Base-by-base conservation (phyloP, 208 protist genomes). In the Acanthamoeba triangularis region DNA sequence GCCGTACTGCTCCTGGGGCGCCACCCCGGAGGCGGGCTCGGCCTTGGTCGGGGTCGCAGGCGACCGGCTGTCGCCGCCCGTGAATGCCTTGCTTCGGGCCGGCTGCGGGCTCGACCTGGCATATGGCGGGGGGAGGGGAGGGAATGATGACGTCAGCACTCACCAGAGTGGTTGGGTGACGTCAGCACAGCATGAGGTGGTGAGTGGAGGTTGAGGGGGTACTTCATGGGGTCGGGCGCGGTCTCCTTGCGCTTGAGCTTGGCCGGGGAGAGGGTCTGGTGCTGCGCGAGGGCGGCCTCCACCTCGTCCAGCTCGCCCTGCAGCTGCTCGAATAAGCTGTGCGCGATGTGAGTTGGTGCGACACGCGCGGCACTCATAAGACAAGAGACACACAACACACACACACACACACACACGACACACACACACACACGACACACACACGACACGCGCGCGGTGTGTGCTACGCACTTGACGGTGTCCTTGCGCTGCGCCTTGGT, bases 401-500 rank as follows among this genome's bases (percentile, higher is more conserved):
- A 6, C 49, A 6, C n/a, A n/a, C n/a, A 69, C 63, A 72, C 47
- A 20, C 41, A 69, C 87, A 49, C 10, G 35, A 76, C 14, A 54
- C 63, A 72, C 28, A 72, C 25, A 54, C 47, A 20, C 41, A 69
- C 87, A 49, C 10, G 35, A 76, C 14, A 54, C 63, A 72, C 28
- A 72, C 25, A 54, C 49, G 49, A 54, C 49, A 54, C 49, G 49
- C 13, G 49, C 49, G 49, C 49, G 49, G n/a, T n/a, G 63, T 69
- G 25, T 25, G n/a, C n/a, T n/a, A 72, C 47, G n/a, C 8, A 69
- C 87, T 76, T 35, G 35, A 76, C 37, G 14, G 87, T 54, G 41
- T 93, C 87, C 63, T 74, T 69, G 33, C 63, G 54, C 87, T 93
- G 87, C 14, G 33, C 41, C 56, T 93, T 93, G 47, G 87, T 93